Evolutionary conservation across 305 asterid genomes (phyloP).

Genomic region (Fraxinus nigra): DNA sequence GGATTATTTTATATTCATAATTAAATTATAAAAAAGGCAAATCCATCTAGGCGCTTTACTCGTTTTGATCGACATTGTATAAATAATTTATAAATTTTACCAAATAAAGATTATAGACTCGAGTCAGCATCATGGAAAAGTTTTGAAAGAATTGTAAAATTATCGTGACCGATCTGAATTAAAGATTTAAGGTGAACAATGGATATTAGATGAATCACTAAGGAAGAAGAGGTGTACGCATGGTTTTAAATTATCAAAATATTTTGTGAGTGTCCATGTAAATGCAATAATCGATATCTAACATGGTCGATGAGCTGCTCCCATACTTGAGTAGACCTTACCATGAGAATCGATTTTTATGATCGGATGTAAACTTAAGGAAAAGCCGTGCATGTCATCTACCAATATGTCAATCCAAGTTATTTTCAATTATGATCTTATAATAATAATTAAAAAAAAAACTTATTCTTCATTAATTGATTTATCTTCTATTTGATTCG

Average conservation of each 20-base stretch:
- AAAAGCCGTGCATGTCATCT: neutral
- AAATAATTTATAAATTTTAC: too few species aligned
- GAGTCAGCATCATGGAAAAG: neutral
- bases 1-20: neutral
- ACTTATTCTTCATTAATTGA: neutral
- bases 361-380: neutral
- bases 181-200: too few species aligned
- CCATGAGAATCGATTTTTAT: too few species aligned
- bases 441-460: too few species aligned
- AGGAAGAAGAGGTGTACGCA: neutral
- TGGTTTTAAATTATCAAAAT: too few species aligned
- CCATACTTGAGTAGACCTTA: neutral
- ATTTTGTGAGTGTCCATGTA: neutral
- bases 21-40: neutral
- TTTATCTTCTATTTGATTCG: neutral
- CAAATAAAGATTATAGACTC: too few species aligned
- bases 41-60: neutral
- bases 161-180: too few species aligned
- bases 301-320: neutral
- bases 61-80: too few species aligned
- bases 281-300: neutral
- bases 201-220: too few species aligned
- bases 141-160: neutral
- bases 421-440: too few species aligned
- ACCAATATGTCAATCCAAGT: neutral